Evolutionary conservation across 23 red algal genomes (phyloP), one percentile per base, ranked within the genome.

Genomic region (Cyanidiococcus yangmingshanensis): DNA sequence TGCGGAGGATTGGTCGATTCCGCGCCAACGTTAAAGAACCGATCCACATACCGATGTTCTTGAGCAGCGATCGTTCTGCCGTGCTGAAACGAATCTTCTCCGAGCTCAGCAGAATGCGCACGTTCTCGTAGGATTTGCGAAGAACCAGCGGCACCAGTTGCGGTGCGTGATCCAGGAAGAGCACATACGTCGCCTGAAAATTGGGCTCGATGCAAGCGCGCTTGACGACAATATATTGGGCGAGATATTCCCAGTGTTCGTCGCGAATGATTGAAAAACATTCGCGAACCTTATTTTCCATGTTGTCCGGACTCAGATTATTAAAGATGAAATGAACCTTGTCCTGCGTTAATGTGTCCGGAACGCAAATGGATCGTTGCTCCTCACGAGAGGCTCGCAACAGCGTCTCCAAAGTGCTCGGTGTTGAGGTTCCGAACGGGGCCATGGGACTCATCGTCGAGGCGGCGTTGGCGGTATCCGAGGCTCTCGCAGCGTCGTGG

Each of bases 321-420:
- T 97, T 97, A 39, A 97, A 89, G 58, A 97, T 91, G 76, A 97
- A 97, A 67, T 91, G 86, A 25, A 97, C 80, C 76, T 91, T 90
- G 39, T 97, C 93, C 68, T 97, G 85, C 2, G 74, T 71, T 16
- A 58, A 84, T 50, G 86, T 88, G 21, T 88, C 83, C 29, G 92
- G 92, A 29, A 83, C 79, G 16, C 63, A 36, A 54, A 80, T 58
- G 1, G 38, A 25, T 2, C 75, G 38, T 0, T 50, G 39, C 38
- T 50, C 30, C 1, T 57, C 75, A 32, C 75, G 15, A 3, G 75
- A 0, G 0, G 75, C 39, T 1, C 41, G 39, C 15, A 77, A 40
- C 18, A 77, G 38, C 1, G 25, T 50, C 30, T 77, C 75, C 40
- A 77, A 45, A 31, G 75, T 50, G 40, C 16, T 34, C 75, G 75